A percentile compares a stretch with the other conserved stretches of the same genome.
phyloP scores from a whole-genome alignment of 2,329 filamentous ascomycete genomes.

The Fusarium incarnatum region DNA sequence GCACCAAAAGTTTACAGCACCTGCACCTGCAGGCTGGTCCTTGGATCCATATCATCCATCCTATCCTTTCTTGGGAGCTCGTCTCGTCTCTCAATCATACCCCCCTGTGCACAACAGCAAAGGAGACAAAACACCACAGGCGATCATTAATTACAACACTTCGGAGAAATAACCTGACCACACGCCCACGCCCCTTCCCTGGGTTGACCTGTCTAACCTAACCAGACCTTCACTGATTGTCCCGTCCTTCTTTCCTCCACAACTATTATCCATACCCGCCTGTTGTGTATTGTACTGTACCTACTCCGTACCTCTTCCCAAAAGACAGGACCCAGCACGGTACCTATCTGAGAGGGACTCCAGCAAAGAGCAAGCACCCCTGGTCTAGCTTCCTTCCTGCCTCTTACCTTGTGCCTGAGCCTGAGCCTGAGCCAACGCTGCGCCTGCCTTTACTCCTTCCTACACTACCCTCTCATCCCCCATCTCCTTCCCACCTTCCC shows the following conservation, averaged over 20 bases:
- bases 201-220: constrained; percentile 11
- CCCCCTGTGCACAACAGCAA: constrained; percentile 21
- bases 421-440: constrained; percentile 17
- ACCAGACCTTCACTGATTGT: constrained; percentile 8
- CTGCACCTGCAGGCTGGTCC: neutral
- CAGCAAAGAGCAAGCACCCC: constrained; percentile 28
- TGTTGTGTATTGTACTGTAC: neutral
- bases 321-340: constrained; percentile 25
- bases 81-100: constrained; percentile 3
- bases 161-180: constrained; percentile 42
- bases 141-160: constrained; percentile 39
- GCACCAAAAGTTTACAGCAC: neutral
- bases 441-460: constrained; percentile 25
- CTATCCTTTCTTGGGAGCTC: neutral
- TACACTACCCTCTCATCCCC: constrained; percentile 41
- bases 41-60: neutral
- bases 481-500: constrained; percentile 23
- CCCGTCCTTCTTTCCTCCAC: constrained; percentile 19
- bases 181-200: constrained; percentile 27
- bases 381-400: constrained; percentile 25
- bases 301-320: neutral
- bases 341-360: constrained; percentile 16
- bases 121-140: constrained; percentile 26
- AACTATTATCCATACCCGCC: neutral
- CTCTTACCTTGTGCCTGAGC: constrained; percentile 12